phyloP scores from a whole-genome alignment of 129 eudicot species.

The Gnaphalium uliginosum region DNA sequence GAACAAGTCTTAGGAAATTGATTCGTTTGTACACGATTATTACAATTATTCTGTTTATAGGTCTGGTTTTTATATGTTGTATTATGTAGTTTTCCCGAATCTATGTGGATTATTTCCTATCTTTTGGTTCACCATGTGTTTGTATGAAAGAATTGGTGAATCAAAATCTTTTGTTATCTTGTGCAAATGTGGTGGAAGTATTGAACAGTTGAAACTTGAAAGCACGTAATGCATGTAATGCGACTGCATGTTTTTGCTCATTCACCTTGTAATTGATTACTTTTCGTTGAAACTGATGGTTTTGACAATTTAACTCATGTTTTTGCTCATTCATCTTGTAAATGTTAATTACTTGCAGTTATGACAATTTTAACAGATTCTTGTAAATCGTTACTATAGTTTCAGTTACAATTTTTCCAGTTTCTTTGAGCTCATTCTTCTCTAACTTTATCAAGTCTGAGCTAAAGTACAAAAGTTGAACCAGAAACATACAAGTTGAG shows the following conservation, averaged over 20 bases:
- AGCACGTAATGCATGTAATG: conserved; percentile 13
- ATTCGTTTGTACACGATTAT: conserved; percentile 6
- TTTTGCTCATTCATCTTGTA: too few species aligned
- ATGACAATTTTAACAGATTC: neutral
- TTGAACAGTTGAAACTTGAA: neutral
- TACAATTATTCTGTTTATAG: conserved; percentile 22
- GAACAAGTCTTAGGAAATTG: neutral
- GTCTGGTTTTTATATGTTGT: conserved; percentile 18
- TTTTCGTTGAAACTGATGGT: neutral
- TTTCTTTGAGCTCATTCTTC: neutral
- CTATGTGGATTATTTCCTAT: conserved; percentile 11
- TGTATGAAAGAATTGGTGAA: conserved; percentile 5
- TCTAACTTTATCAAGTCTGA: neutral
- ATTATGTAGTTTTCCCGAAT: conserved; percentile 22
- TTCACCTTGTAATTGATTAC: neutral
- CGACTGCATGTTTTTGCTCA: conserved; percentile 1
- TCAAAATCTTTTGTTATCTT: neutral
- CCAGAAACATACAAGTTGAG: neutral
- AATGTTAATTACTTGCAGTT: neutral
- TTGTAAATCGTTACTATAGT: too few species aligned
- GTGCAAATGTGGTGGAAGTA: conserved; percentile 20
- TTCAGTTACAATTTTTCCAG: neutral
- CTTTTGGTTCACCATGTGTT: conserved; percentile 17
- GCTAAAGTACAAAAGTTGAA: neutral
- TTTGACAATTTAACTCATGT: too few species aligned